A percentile compares a stretch with the other conserved stretches of the same genome.
Evolutionary conservation across 2,329 filamentous ascomycete species (phyloP).

Genomic region (Didymella pinodella): DNA sequence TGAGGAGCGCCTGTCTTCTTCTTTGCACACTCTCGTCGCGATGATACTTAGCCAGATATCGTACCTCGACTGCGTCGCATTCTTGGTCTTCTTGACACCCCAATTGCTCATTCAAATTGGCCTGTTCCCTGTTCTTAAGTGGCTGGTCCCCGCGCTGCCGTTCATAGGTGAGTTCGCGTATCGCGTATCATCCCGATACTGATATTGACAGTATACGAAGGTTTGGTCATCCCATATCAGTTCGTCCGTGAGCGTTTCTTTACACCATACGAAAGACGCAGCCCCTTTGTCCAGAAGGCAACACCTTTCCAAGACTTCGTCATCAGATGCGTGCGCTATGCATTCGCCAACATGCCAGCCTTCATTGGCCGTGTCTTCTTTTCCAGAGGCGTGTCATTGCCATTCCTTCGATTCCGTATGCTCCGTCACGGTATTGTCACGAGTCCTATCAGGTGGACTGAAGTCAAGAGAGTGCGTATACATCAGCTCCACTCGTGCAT

Average conservation of each 20-base stretch:
- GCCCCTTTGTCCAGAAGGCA: slow-evolving; percentile 73
- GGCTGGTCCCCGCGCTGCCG: slow-evolving; percentile 69
- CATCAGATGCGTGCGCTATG: slow-evolving; percentile 78
- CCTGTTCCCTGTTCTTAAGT: slow-evolving; percentile 64
- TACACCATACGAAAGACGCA: slow-evolving; percentile 54
- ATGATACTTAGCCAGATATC: slow-evolving; percentile 81
- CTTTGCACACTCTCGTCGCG: slow-evolving; percentile 13
- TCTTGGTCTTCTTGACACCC: slow-evolving; percentile 73
- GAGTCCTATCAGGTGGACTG: slow-evolving; percentile 70
- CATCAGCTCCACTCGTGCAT: background rate
- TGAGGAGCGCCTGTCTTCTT: background rate
- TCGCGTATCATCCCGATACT: slow-evolving; percentile 24
- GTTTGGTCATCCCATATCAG: slow-evolving; percentile 64
- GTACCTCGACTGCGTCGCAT: slow-evolving; percentile 77
- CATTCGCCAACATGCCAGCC: slow-evolving; percentile 75
- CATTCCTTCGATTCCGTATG: slow-evolving; percentile 79
- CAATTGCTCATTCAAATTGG: slow-evolving; percentile 75
- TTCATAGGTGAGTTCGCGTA: slow-evolving; percentile 67
- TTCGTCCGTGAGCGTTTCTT: slow-evolving; percentile 68
- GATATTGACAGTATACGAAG: slow-evolving; percentile 54
- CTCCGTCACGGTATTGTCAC: slow-evolving; percentile 72
- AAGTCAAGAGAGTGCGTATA: slow-evolving; percentile 60
- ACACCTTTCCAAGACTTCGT: slow-evolving; percentile 79
- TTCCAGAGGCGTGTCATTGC: slow-evolving; percentile 73
- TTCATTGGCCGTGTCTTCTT: slow-evolving; percentile 78